phyloP scores from a whole-genome alignment of 331 rosid genomes.

The Quercus phellos region DNA sequence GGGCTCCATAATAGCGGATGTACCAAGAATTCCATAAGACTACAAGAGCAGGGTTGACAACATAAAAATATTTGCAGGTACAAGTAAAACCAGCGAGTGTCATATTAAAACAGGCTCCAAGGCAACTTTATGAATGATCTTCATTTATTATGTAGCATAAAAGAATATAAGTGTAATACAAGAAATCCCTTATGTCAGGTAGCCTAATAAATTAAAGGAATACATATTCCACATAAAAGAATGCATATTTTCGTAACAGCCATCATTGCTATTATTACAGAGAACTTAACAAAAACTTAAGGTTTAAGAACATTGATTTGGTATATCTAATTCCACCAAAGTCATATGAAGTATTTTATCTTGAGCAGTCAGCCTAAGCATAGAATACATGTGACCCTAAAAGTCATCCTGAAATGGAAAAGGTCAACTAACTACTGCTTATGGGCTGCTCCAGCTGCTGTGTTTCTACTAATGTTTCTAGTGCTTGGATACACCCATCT shows the following conservation, averaged over 20 bases:
- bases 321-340: background rate
- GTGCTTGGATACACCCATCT: slow-evolving; percentile 55
- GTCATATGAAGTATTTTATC: background rate
- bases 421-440: slow-evolving; percentile 52
- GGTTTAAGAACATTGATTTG: background rate
- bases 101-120: background rate
- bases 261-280: no score
- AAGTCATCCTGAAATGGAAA: slow-evolving; percentile 61
- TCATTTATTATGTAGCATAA: no score
- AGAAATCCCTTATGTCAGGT: no score
- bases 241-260: no score
- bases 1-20: background rate
- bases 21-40: background rate
- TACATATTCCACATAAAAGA: no score
- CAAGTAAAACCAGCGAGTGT: background rate
- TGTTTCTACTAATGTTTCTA: slow-evolving; percentile 35
- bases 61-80: background rate
- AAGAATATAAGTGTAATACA: no score
- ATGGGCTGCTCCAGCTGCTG: slow-evolving; percentile 66
- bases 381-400: background rate
- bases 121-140: background rate
- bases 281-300: background rate
- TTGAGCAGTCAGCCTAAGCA: background rate
- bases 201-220: no score
- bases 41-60: background rate